phyloP scores from a whole-genome alignment of 2,329 filamentous ascomycete species.

The Cercospora nicotianae region DNA sequence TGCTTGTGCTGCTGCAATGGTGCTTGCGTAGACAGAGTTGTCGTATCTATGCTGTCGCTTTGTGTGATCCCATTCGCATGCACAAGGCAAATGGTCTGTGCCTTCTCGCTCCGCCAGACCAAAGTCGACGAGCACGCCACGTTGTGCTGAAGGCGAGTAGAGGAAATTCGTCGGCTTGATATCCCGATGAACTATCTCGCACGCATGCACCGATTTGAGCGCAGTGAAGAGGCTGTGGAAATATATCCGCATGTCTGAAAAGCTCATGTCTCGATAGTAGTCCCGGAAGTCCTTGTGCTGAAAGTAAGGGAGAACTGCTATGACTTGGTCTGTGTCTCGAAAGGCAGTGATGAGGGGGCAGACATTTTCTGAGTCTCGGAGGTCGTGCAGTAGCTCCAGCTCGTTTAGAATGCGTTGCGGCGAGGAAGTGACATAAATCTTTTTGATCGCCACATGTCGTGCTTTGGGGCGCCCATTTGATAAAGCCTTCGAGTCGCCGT shows the following conservation, averaged over 20 bases:
- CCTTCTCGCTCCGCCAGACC: slow-evolving; percentile 80
- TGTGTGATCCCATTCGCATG: slow-evolving; percentile 68
- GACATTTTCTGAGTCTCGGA: slow-evolving; percentile 78
- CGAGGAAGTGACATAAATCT: slow-evolving; percentile 98
- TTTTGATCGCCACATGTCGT: slow-evolving; percentile 94
- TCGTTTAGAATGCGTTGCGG: slow-evolving; percentile 93
- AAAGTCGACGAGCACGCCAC: slow-evolving; percentile 96
- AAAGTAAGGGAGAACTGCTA: slow-evolving; percentile 93
- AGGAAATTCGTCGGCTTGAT: slow-evolving; percentile 87
- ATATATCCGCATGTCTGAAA: slow-evolving; percentile 84
- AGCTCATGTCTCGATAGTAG: slow-evolving; percentile 88
- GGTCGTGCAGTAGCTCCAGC: slow-evolving; percentile 85
- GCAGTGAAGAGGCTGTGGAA: slow-evolving; percentile 85
- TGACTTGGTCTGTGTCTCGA: slow-evolving; percentile 87
- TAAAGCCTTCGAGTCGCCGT: slow-evolving; percentile 24
- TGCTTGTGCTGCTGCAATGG: slow-evolving; percentile 40
- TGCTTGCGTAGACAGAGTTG: slow-evolving; percentile 61
- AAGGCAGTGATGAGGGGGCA: slow-evolving; percentile 98
- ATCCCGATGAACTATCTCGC: slow-evolving; percentile 72
- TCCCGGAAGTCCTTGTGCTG: slow-evolving; percentile 91
- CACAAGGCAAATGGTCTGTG: slow-evolving; percentile 73
- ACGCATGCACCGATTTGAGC: slow-evolving; percentile 76
- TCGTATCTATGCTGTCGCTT: slow-evolving; percentile 60
- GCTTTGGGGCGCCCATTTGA: slow-evolving; percentile 44
- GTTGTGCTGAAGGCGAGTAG: slow-evolving; percentile 76